These are phyloP conservation scores for Penicillium expansum DNA, from an alignment of 2,329 filamentous ascomycete species.

Conservation along the genomic window DNA sequence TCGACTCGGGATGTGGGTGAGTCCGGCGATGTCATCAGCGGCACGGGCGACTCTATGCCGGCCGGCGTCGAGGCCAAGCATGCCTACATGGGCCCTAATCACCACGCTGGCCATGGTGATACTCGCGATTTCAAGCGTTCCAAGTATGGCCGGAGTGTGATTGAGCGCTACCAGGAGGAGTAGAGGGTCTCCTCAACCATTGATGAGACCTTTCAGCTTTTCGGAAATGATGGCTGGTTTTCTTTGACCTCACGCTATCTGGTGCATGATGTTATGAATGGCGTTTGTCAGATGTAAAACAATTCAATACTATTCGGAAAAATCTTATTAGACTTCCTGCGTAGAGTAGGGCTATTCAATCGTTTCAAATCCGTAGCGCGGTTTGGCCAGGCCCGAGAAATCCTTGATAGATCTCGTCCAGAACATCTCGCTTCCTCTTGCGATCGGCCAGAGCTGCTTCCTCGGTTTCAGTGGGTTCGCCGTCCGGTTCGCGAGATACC, in stretches of 20 bases:
- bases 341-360: not conserved
- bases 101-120: constrained; percentile 39
- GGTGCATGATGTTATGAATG: constrained; percentile 4
- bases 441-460: constrained; percentile 51
- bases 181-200: not conserved
- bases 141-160: constrained; percentile 36
- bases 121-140: constrained; percentile 41
- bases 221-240: not conserved
- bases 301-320: not conserved
- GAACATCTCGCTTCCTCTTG: constrained; percentile 70
- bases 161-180: constrained; percentile 32
- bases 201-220: not conserved
- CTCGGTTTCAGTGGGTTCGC: constrained; percentile 44
- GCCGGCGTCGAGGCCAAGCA: constrained; percentile 40
- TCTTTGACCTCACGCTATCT: not conserved
- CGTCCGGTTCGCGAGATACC: constrained; percentile 60
- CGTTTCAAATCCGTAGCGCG: not conserved
- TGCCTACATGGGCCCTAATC: constrained; percentile 25
- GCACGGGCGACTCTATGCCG: constrained; percentile 42
- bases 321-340: not conserved
- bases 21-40: constrained; percentile 40
- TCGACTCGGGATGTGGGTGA: constrained; percentile 36
- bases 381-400: constrained; percentile 54
- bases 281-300: not conserved
- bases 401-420: constrained; percentile 76